phyloP scores from a whole-genome alignment of 345 rosid genomes.

The Microcos paniculata region DNA sequence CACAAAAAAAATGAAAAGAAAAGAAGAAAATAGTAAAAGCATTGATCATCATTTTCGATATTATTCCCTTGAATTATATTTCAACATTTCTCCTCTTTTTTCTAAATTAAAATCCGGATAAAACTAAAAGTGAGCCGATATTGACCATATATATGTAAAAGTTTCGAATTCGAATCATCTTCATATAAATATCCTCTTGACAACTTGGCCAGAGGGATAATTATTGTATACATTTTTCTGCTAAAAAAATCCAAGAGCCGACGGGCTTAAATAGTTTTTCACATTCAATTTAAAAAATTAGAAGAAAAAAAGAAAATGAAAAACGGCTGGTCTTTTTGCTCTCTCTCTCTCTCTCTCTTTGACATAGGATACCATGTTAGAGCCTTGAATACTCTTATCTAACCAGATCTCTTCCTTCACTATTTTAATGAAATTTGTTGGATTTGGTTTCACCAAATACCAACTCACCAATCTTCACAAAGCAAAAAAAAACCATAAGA shows the following conservation, averaged over 20 bases:
- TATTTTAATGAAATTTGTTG: conserved; percentile 5
- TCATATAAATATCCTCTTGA: too few relatives aligned
- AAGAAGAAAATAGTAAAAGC: neutral
- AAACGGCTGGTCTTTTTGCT: neutral
- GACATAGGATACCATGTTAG: conserved; percentile 15
- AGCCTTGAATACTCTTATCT: conserved; percentile 2
- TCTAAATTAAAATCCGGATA: too few relatives aligned
- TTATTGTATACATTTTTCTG: too few relatives aligned
- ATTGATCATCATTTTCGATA: neutral
- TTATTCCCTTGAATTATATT: neutral
- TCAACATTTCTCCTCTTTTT: neutral
- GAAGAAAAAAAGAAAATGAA: neutral
- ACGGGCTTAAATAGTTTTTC: neutral
- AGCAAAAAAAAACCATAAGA: neutral
- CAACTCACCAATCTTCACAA: neutral
- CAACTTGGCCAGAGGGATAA: too few relatives aligned
- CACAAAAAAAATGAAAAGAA: neutral
- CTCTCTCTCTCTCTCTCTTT: neutral
- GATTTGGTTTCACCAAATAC: conserved; percentile 14
- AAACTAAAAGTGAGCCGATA: too few relatives aligned
- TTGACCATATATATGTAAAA: too few relatives aligned
- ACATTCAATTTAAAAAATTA: neutral
- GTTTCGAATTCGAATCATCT: too few relatives aligned
- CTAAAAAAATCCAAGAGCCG: too few relatives aligned
- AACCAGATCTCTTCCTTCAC: conserved; percentile 1